phyloP scores from a whole-genome alignment of 441 rosid species.

The Populus hybrid region DNA sequence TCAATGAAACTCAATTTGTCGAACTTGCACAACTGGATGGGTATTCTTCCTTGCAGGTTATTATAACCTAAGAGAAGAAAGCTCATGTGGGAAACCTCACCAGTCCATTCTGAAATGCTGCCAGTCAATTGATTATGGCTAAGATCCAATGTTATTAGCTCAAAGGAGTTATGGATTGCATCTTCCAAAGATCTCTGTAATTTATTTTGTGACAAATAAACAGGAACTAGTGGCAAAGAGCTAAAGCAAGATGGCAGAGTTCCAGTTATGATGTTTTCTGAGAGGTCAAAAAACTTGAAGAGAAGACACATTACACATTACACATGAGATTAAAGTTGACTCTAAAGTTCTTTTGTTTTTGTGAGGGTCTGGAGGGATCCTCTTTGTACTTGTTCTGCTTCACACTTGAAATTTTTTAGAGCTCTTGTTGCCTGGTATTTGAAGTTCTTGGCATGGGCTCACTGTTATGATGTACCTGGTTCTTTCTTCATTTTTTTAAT shows the following conservation, averaged over 20 bases:
- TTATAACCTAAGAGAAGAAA: conserved; percentile 7
- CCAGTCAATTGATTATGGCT: conserved; percentile 6
- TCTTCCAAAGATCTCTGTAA: not conserved
- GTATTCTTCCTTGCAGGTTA: not conserved
- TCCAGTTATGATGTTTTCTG: conserved; percentile 12
- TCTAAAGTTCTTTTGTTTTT: too few relatives aligned
- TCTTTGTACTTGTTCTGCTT: too few relatives aligned
- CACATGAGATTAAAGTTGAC: too few relatives aligned
- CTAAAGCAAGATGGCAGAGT: conserved; percentile 1
- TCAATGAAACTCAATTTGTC: not conserved
- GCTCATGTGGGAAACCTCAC: not conserved
- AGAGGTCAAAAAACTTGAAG: conserved; percentile 10
- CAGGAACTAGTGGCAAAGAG: not conserved
- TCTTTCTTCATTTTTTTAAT: too few relatives aligned
- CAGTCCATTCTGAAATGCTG: not conserved
- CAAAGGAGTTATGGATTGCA: not conserved
- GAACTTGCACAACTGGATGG: conserved; percentile 5
- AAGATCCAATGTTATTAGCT: not conserved
- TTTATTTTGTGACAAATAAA: conserved; percentile 9
- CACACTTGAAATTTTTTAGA: too few relatives aligned
- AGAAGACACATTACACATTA: not conserved
- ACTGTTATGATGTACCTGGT: too few relatives aligned
- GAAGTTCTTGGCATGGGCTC: too few relatives aligned
- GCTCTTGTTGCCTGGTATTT: too few relatives aligned
- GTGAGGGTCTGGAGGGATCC: too few relatives aligned